Evolutionary conservation across 2,329 filamentous ascomycete genomes (phyloP), one percentile per base, ranked within the genome.

Genomic region (Fusarium vanettenii): DNA sequence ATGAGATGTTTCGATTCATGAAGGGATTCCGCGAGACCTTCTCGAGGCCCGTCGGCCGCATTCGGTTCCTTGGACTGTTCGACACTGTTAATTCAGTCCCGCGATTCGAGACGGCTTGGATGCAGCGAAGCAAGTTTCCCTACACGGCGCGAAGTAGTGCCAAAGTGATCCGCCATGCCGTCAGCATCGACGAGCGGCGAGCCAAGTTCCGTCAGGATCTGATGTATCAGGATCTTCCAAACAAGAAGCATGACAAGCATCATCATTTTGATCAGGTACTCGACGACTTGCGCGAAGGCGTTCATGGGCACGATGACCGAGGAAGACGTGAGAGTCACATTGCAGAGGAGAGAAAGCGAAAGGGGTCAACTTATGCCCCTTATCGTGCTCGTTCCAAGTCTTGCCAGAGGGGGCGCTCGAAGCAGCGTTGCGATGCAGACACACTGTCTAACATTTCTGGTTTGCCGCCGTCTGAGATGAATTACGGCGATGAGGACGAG

Each of bases 71-170:
- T 2, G 94, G 94, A 0, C 86, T 97, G 0, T 97, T 96, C 72
- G 94, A 96, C 76, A 95, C 93, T 0, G 94, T 96, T 72, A 95
- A 95, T 78, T 94, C 92, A 16, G 93, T 95, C 0, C 93, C 93
- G 1, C 87, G 89, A 4, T 97, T 97, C 69, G 94, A 97, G 81
- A 89, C 87, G 3, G 88, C 89, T 0, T 94, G 92, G 90, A 95
- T 96, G 92, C 90, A 94, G 79, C 89, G 94, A 41, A 94, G 89
- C 79, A 94, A 92, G 79, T 95, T 95, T 48, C 93, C 93, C 0
- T 93, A 93, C 79, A 91, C 89, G 0, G 89, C 89, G 1, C 82
- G 88, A 1, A 90, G 86, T 25, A 89, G 86, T 10, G 89, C 89
- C 4, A 87, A 86, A 76, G 88, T 92, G 0, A 91, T 94, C 62